A percentile compares a stretch with the other conserved stretches of the same genome.
These are phyloP conservation scores for Cutaneotrichosporon daszewskae DNA, from an alignment of 1,284 basidiomycete genomes.

Conservation along the genomic window DNA sequence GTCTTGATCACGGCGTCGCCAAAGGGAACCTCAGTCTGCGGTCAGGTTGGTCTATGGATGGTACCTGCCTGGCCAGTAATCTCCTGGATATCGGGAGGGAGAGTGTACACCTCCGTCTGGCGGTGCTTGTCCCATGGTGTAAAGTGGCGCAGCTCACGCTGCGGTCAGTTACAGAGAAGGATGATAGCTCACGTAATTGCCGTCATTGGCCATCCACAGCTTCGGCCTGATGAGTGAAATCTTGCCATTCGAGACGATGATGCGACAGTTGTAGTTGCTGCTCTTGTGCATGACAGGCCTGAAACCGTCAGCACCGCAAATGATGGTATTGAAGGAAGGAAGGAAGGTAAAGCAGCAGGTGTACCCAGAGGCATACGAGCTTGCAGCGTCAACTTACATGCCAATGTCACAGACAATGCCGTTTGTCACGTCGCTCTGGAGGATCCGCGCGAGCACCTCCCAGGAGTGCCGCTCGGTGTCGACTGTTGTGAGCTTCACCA, in stretches of 20 bases:
- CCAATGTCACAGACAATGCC: slow-evolving; percentile 89
- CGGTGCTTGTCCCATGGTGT: slow-evolving; percentile 89
- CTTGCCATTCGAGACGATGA: slow-evolving; percentile 77
- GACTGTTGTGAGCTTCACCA: slow-evolving; percentile 56
- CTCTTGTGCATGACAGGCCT: slow-evolving; percentile 97
- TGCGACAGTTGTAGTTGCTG: slow-evolving; percentile 92
- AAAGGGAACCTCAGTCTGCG: slow-evolving; percentile 77
- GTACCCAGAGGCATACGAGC: too few species aligned
- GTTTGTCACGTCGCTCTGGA: slow-evolving; percentile 66
- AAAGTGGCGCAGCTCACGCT: slow-evolving; percentile 88
- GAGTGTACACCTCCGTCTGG: slow-evolving; percentile 79
- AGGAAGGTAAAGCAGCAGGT: too few species aligned
- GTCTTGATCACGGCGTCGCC: slow-evolving; percentile 93
- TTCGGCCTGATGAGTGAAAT: slow-evolving; percentile 93
- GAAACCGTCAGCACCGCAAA: too few species aligned
- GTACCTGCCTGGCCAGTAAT: slow-evolving; percentile 75
- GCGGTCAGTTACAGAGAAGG: not conserved
- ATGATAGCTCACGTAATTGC: slow-evolving; percentile 63
- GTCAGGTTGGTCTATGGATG: not conserved
- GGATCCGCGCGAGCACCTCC: slow-evolving; percentile 83
- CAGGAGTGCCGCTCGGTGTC: slow-evolving; percentile 93
- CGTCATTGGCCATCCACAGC: slow-evolving; percentile 99
- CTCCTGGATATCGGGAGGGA: slow-evolving; percentile 78
- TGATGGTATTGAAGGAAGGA: too few species aligned
- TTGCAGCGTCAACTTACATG: slow-evolving; percentile 75